Conservation (phyloP, 345 rosid species). For the Erucastrum elatum region DNA sequence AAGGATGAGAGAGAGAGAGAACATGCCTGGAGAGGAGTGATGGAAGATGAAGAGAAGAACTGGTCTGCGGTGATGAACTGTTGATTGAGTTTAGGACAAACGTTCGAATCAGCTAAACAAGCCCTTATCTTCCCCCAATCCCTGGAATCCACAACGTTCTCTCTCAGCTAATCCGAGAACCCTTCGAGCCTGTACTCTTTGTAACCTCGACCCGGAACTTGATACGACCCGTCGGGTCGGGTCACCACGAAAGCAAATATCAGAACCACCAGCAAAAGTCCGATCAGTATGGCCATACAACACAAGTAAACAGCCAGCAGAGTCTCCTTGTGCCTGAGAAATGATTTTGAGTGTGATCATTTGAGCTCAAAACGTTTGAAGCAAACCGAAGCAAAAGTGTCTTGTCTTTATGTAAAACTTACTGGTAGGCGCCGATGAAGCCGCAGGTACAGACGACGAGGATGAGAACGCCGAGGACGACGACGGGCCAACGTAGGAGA, state of each 20-base stretch:
- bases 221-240: conserved; percentile 64
- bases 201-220: conserved; percentile 62
- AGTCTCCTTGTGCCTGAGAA: conserved; percentile 60
- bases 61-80: conserved; percentile 68
- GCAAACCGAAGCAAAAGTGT: neutral
- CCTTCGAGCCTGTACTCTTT: conserved; percentile 71
- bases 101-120: conserved; percentile 65
- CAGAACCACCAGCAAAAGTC: conserved; percentile 58
- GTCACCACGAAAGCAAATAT: conserved; percentile 85
- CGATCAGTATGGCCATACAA: conserved; percentile 84
- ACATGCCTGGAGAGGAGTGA: conserved; percentile 84
- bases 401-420: neutral
- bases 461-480: conserved; percentile 73
- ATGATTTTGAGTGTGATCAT: neutral
- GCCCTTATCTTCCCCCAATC: conserved; percentile 67
- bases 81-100: conserved; percentile 63
- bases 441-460: conserved; percentile 85
- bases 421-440: conserved; percentile 82
- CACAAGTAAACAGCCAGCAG: conserved; percentile 83
- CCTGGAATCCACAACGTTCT: conserved; percentile 58
- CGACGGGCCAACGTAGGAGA: conserved; percentile 80
- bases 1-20: neutral
- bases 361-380: neutral
- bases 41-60: conserved; percentile 50
- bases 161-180: conserved; percentile 66